phyloP scores from a whole-genome alignment of 1,139 yeast genomes.

The Pichia sp. region DNA sequence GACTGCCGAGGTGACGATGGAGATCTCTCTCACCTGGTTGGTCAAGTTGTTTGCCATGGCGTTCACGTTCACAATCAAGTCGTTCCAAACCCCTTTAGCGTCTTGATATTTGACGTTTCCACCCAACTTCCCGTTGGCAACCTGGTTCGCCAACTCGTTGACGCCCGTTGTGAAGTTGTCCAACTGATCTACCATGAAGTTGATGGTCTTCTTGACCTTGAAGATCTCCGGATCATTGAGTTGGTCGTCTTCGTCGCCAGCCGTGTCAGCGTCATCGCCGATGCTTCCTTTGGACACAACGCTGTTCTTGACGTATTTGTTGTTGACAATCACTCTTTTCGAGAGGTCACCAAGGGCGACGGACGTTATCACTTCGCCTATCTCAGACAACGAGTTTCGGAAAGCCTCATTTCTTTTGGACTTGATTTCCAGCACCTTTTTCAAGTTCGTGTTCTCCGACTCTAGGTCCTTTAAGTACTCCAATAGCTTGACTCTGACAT shows the following conservation, averaged over 20 bases:
- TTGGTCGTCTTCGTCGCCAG: conserved; percentile 38
- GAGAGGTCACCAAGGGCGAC: conserved; percentile 84
- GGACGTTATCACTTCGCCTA: conserved; percentile 76
- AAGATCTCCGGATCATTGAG: conserved; percentile 57
- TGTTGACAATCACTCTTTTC: conserved; percentile 58
- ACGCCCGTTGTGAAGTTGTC: conserved; percentile 81
- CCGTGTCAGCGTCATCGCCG: too few species aligned
- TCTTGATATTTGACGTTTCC: conserved; percentile 70
- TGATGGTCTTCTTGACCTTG: conserved; percentile 74
- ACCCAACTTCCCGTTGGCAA: conserved; percentile 83
- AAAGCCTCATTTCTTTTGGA: conserved; percentile 70
- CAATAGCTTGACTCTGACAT: conserved; percentile 4
- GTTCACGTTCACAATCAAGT: conserved; percentile 77
- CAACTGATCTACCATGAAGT: conserved; percentile 83
- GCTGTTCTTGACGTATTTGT: neutral
- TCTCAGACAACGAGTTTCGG: conserved; percentile 70
- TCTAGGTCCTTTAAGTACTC: conserved; percentile 10
- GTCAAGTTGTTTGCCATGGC: conserved; percentile 85
- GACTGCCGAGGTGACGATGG: conserved; percentile 82
- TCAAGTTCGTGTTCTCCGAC: conserved; percentile 21
- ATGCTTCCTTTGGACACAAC: neutral
- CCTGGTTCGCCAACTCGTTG: conserved; percentile 82
- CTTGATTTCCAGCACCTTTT: conserved; percentile 46
- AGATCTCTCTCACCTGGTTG: conserved; percentile 79
- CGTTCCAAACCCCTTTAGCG: conserved; percentile 82